Evolutionary conservation across 306 rosid genomes (phyloP), one percentile per base, ranked within the genome.

Genomic region (Rosa persica): DNA sequence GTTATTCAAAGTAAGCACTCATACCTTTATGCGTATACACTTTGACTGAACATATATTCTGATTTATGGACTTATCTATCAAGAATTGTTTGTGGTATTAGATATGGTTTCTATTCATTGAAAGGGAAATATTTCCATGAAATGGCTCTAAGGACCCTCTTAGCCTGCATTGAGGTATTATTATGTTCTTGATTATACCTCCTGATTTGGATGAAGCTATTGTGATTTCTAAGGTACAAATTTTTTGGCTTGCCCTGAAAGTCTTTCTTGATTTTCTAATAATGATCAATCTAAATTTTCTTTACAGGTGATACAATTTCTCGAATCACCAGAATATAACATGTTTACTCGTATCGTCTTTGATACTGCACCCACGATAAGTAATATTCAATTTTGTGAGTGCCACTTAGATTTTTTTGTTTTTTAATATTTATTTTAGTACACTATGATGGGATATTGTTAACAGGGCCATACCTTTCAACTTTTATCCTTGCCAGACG

Each of bases 121-220:
- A 93, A 91, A 85, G 98, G 98, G 67, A 93, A 95, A 78, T 91
- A 95, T 84, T 92, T 97, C 84, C 98, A 95, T 0, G 98, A 95
- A 91, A 95, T 95, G 98, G 98, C 98, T 51, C 78, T 95, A 89
- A 95, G 98, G 86, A 90, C 93, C 48, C 94, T 96, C 78, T 89
- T 96, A 16, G 96, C 99, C 72, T 89, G 94, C 88, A 91, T 96
- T 81, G 99, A 96, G 98, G 98, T 95, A 88, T 75, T 1, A 19
- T 39, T 73, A 78, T 71, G 39, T 57, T 73, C 79, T 58, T 60
- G 20, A 40, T 76, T n/a, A 5, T 54, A 6, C 27, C 46, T 25
- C 98, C 99, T 75, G 99, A 98, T 84, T 83, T 95, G 79, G 99
- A 95, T 83, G 99, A 95, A 91, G 99, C 98, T 77, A 87, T 95